Evolutionary conservation across 2,329 filamentous ascomycete genomes (phyloP), one percentile per base, ranked within the genome.

Genomic region (Lachnellula subtilissima): DNA sequence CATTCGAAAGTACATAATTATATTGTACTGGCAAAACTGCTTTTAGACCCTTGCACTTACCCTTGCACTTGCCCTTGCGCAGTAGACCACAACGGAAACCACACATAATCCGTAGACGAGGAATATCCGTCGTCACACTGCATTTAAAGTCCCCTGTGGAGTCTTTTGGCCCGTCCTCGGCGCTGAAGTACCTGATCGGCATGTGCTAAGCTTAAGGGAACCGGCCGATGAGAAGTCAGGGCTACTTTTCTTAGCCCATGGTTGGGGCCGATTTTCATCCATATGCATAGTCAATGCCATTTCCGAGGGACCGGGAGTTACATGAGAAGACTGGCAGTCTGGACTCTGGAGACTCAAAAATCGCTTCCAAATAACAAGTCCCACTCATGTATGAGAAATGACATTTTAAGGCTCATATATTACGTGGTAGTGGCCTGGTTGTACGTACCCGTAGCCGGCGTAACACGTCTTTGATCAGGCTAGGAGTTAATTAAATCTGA

Each of bases 191-290:
- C 51, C 50, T 49, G 40, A 22, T 45, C 56, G 9, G 9, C 39
- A 25, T 8, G 40, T 45, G 51, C 48, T 49, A 52, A 51, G 45
- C 51, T 50, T 35, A 5, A 48, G 25, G 32, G 14, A 15, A 17
- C 45, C 23, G 12, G 22, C 5, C 5, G 22, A 15, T 22, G 17
- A 23, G 22, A 25, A 46, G 25, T 25, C 22, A 25, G 42, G 28
- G 8, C 28, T 25, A 22, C 47, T 23, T 28, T 52, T 39, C 17
- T 48, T 50, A 42, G 52, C 48, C 42, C 15, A 22, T 28, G 23
- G 9, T 17, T 35, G 39, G 28, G 11, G 25, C 67, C 81, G 40
- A 23, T 36, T 35, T 23, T 17, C 17, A 2, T 12, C n/a, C 42
- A 45, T n/a, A 15, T 12, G 5, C 42, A 45, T n/a, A 15, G 37